Conservation (phyloP, 352 stramenopile genomes). For the Blastocystis sp. region DNA sequence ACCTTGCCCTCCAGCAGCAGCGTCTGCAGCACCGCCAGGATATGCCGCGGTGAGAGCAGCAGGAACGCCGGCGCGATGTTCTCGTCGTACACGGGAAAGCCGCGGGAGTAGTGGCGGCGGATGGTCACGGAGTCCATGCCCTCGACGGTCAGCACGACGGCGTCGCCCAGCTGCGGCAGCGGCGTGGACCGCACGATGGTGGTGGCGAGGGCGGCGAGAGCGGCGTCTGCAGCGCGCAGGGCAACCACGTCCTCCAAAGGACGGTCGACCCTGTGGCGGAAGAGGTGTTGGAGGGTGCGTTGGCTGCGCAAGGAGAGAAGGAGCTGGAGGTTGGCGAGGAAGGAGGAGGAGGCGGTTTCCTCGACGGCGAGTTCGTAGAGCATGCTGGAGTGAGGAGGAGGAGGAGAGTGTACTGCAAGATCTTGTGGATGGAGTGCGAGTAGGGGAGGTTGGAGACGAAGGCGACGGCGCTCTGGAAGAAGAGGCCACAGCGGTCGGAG, state of each 20-base stretch:
- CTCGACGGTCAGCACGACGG: conserved; percentile 7
- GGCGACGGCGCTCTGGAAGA: conserved; percentile 1
- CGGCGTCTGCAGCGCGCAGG: neutral
- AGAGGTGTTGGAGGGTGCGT: no score
- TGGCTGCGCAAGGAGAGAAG: no score
- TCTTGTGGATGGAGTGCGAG: conserved; percentile 7
- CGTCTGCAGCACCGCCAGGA: conserved; percentile 11
- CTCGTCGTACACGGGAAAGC: conserved; percentile 53
- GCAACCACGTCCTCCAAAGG: no score
- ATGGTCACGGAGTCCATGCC: conserved; percentile 15
- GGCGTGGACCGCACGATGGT: conserved; percentile 20
- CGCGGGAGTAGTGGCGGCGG: conserved; percentile 43
- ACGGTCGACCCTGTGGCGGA: no score
- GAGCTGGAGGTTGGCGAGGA: no score
- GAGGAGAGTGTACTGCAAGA: neutral
- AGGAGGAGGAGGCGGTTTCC: no score
- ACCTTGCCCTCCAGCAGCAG: conserved; percentile 25
- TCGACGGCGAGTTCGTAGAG: no score
- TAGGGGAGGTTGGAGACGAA: conserved; percentile 33
- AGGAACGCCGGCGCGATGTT: conserved; percentile 54
- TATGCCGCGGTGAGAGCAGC: neutral
- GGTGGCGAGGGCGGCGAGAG: neutral
- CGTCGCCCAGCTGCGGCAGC: conserved; percentile 29
- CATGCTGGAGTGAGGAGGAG: neutral
- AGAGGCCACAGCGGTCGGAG: neutral